Evolutionary conservation across 2,329 filamentous ascomycete species (phyloP).

Genomic region (Stagonosporopsis vannaccii): DNA sequence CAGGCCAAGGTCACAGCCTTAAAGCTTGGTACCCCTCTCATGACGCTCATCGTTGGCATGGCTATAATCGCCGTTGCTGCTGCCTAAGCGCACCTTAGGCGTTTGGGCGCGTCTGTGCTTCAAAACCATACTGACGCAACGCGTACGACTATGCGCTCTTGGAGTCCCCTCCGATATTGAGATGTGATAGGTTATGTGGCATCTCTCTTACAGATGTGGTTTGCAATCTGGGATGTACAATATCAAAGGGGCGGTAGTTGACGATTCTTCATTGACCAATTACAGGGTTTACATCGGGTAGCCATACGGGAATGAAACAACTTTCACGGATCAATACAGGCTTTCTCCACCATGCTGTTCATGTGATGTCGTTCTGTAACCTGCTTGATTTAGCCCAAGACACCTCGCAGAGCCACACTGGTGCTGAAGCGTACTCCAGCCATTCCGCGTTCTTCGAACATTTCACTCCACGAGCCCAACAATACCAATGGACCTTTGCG

Average conservation of each 20-base stretch:
- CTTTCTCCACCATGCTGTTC: neutral
- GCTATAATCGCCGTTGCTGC: constrained; percentile 14
- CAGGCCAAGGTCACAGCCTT: constrained; percentile 8
- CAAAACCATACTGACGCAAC: neutral
- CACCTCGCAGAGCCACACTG: neutral
- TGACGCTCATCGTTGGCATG: constrained; percentile 12
- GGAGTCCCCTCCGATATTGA: neutral
- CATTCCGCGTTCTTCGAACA: too few relatives aligned
- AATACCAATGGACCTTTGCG: too few relatives aligned
- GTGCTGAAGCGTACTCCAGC: neutral
- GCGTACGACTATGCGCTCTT: neutral
- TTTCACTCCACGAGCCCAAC: too few relatives aligned
- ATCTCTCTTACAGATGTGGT: neutral
- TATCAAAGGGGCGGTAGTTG: neutral
- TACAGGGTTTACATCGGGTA: neutral
- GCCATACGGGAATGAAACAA: neutral
- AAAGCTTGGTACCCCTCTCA: constrained; percentile 10
- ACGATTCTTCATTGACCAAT: neutral
- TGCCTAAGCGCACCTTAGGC: neutral
- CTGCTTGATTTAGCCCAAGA: neutral
- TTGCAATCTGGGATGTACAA: constrained; percentile 7
- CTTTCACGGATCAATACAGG: neutral
- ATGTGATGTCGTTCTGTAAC: neutral
- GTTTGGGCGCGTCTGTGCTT: neutral
- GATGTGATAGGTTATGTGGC: constrained; percentile 4